Evolutionary conservation across 2,329 filamentous ascomycete genomes (phyloP).

Genomic region (Fusarium subglutinans): DNA sequence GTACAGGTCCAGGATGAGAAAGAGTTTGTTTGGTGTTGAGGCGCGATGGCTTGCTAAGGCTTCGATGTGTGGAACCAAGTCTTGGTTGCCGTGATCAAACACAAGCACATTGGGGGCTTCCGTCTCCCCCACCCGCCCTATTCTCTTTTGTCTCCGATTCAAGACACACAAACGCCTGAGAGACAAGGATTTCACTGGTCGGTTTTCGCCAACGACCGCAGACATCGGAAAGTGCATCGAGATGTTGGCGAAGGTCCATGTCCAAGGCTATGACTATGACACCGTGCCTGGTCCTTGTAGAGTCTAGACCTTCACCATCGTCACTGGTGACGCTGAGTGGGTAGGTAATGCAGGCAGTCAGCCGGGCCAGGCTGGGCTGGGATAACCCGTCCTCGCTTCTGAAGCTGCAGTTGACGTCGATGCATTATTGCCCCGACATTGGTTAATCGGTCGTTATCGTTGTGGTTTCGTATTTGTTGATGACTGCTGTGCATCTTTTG

Average conservation of each 20-base stretch:
- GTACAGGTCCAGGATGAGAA: background rate
- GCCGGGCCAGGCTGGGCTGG: background rate
- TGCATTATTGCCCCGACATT: background rate
- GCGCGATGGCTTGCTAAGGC: constrained; percentile 24
- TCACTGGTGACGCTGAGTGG: constrained; percentile 18
- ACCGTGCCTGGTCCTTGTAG: constrained; percentile 3
- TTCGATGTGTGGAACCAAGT: constrained; percentile 25
- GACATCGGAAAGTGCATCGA: constrained; percentile 12
- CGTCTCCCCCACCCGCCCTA: background rate
- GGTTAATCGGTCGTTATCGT: background rate
- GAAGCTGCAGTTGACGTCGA: background rate
- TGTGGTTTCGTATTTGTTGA: background rate
- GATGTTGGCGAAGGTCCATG: background rate
- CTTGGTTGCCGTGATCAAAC: constrained; percentile 17
- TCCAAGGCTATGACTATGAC: background rate
- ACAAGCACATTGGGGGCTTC: background rate
- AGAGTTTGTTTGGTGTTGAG: constrained; percentile 29
- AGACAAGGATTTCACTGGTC: constrained; percentile 2
- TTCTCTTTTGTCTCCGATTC: constrained; percentile 1
- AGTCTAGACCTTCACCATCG: constrained; percentile 5
- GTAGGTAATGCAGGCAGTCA: background rate
- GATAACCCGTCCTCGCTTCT: background rate
- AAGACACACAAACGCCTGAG: background rate
- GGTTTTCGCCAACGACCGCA: background rate
- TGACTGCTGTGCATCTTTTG: background rate